phyloP scores from a whole-genome alignment of 305 asterid species.

The Ilex paraguariensis region DNA sequence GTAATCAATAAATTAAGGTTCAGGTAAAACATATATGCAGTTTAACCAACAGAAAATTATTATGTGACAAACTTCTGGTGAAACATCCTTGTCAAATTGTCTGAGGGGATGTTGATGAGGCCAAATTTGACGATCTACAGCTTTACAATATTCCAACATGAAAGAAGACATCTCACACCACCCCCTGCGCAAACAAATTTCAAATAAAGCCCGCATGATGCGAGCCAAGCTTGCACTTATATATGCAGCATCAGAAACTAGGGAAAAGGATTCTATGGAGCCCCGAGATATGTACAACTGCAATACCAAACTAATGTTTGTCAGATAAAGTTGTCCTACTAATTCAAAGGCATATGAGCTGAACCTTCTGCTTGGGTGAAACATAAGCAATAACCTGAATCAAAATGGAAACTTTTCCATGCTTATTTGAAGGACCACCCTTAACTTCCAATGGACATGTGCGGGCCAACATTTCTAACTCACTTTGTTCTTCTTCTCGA shows the following conservation, averaged over 20 bases:
- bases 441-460: slow-evolving; percentile 80
- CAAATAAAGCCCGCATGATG: slow-evolving; percentile 92
- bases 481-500: slow-evolving; percentile 96
- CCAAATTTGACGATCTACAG: slow-evolving; percentile 98
- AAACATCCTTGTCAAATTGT: slow-evolving; percentile 86
- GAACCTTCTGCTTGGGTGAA: slow-evolving; percentile 14
- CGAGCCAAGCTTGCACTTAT: slow-evolving; percentile 97
- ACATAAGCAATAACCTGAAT: slow-evolving; percentile 63
- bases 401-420: slow-evolving; percentile 93
- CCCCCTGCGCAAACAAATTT: slow-evolving; percentile 89
- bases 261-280: slow-evolving; percentile 78
- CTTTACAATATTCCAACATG: slow-evolving; percentile 93
- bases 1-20: slow-evolving; percentile 5
- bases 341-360: slow-evolving; percentile 10
- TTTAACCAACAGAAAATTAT: slow-evolving; percentile 10
- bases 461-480: slow-evolving; percentile 80
- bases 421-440: slow-evolving; percentile 94
- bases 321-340: slow-evolving; percentile 18
- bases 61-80: slow-evolving; percentile 53
- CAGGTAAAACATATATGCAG: not conserved
- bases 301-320: slow-evolving; percentile 21
- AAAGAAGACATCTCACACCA: slow-evolving; percentile 96
- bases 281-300: slow-evolving; percentile 92
- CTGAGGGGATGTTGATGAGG: slow-evolving; percentile 97
- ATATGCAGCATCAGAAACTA: slow-evolving; percentile 90